Evolutionary conservation across 768 basidiomycete genomes (phyloP).

Genomic region (Rubroboletus pulcherrimus): DNA sequence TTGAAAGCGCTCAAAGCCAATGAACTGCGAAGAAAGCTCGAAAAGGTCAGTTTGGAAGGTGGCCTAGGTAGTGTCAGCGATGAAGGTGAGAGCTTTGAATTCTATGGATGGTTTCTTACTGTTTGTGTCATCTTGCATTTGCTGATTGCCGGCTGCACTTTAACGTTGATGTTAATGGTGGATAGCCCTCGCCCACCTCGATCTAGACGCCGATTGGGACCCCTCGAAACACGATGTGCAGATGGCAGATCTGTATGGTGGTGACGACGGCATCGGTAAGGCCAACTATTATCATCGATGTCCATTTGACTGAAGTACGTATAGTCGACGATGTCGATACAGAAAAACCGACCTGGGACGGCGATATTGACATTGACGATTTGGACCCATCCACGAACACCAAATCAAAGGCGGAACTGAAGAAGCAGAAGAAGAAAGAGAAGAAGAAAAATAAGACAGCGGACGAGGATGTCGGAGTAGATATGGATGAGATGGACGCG

Average conservation of each 20-base stretch:
- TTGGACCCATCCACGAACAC: conserved; percentile 41
- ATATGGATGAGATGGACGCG: conserved; percentile 49
- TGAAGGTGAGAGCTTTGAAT: conserved; percentile 21
- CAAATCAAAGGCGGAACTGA: conserved; percentile 22
- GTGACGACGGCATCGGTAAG: conserved; percentile 39
- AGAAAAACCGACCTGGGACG: conserved; percentile 87
- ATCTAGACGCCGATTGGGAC: conserved; percentile 93
- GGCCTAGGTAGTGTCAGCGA: conserved; percentile 41
- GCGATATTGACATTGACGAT: conserved; percentile 81
- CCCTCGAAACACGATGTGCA: conserved; percentile 78
- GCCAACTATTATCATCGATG: background rate
- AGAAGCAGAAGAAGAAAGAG: conserved; percentile 48
- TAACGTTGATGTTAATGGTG: background rate
- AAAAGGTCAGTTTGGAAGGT: conserved; percentile 67
- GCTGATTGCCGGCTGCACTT: background rate
- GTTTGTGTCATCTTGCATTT: background rate
- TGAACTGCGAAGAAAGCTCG: conserved; percentile 73
- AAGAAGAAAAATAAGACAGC: conserved; percentile 37
- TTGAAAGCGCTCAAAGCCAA: conserved; percentile 82
- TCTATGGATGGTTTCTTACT: background rate
- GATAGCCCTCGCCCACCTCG: conserved; percentile 62
- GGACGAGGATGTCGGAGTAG: conserved; percentile 45
- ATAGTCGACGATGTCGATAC: conserved; percentile 34
- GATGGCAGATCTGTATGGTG: conserved; percentile 72
- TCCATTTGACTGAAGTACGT: background rate